A percentile compares a stretch with the other conserved stretches of the same genome.
These are phyloP conservation scores for Emergomyces africanus DNA, from an alignment of 2,329 filamentous ascomycete species.

Conservation along the genomic window DNA sequence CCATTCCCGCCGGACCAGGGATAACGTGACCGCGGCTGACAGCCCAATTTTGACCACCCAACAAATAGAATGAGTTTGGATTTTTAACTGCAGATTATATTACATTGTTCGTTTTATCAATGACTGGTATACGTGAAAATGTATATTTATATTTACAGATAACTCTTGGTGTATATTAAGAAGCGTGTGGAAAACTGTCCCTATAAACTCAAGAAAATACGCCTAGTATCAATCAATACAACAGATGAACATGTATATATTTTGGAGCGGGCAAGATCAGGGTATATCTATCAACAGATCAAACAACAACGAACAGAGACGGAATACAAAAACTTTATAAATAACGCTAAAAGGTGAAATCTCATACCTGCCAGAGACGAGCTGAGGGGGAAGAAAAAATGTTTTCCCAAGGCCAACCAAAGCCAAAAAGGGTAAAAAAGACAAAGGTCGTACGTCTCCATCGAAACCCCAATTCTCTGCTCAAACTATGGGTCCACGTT, in stretches of 20 bases:
- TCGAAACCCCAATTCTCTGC: background rate
- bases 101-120: no score
- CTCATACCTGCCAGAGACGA: background rate
- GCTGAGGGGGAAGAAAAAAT: background rate
- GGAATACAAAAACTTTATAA: no score
- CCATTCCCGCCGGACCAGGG: no score
- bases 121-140: background rate
- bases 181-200: background rate
- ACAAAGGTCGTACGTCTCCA: background rate
- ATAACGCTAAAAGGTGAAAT: background rate
- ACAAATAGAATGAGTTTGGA: no score
- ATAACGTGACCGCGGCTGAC: background rate
- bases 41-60: background rate
- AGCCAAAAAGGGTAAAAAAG: background rate
- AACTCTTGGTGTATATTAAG: background rate
- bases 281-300: conserved; percentile 1
- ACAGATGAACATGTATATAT: background rate
- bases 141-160: background rate
- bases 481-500: background rate
- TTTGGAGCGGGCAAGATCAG: background rate
- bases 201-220: no score
- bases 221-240: background rate
- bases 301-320: background rate
- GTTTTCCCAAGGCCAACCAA: background rate
- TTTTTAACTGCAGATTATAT: no score